Evolutionary conservation across 2,329 filamentous ascomycete species (phyloP).

Genomic region (Venturia effusa): DNA sequence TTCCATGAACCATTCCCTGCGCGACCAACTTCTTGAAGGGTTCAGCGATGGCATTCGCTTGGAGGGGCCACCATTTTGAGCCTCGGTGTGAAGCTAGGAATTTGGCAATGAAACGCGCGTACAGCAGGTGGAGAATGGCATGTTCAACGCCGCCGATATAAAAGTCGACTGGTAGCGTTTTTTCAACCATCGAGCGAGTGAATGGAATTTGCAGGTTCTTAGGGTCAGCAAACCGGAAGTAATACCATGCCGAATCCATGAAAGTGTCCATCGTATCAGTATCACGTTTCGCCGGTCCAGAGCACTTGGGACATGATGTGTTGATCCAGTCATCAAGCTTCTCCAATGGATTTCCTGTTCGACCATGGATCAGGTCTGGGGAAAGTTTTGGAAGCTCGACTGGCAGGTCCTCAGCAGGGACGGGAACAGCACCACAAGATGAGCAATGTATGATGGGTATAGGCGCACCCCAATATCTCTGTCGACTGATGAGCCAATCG

Average conservation of each 20-base stretch:
- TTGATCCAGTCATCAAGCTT: slow-evolving; percentile 63
- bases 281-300: slow-evolving; percentile 60
- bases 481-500: slow-evolving; percentile 87
- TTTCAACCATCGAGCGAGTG: slow-evolving; percentile 45
- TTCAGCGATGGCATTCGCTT: too few species aligned
- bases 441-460: slow-evolving; percentile 80
- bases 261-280: slow-evolving; percentile 97
- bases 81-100: slow-evolving; percentile 57
- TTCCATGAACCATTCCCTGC: slow-evolving; percentile 89
- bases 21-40: slow-evolving; percentile 76
- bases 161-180: slow-evolving; percentile 65
- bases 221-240: slow-evolving; percentile 65
- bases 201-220: slow-evolving; percentile 56
- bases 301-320: slow-evolving; percentile 64
- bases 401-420: slow-evolving; percentile 65
- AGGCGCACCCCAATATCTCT: slow-evolving; percentile 83
- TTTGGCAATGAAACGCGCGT: slow-evolving; percentile 84
- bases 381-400: slow-evolving; percentile 62
- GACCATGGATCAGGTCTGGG: slow-evolving; percentile 56
- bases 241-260: slow-evolving; percentile 94
- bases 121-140: slow-evolving; percentile 80
- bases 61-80: too few species aligned
- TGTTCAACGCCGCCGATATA: slow-evolving; percentile 87
- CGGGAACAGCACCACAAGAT: slow-evolving; percentile 67
- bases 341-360: slow-evolving; percentile 67